These are phyloP conservation scores for Gonapodya prolifera DNA, from an alignment of 192 early-diverging fungal species.

Conservation along the genomic window DNA sequence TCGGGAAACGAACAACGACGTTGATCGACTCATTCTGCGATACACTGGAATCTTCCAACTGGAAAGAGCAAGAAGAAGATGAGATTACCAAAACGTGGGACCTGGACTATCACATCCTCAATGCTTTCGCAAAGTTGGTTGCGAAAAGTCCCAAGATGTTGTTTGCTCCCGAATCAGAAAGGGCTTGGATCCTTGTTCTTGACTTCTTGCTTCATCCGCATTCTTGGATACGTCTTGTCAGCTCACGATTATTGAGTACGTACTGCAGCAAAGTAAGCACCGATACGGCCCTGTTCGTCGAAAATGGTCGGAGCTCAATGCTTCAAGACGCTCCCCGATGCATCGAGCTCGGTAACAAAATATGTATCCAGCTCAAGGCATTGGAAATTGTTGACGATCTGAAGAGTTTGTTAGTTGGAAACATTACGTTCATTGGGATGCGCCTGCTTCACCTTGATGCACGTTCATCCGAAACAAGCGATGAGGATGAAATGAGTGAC, in stretches of 20 bases:
- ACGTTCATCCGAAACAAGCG: conserved; percentile 7
- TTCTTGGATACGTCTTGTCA: conserved; percentile 68
- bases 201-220: conserved; percentile 74
- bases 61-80: conserved; percentile 22
- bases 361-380: conserved; percentile 55
- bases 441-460: conserved; percentile 14
- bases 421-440: conserved; percentile 82
- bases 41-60: conserved; percentile 29
- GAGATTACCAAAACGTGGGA: conserved; percentile 60
- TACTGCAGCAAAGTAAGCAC: conserved; percentile 62
- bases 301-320: conserved; percentile 16
- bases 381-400: conserved; percentile 57
- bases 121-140: conserved; percentile 59
- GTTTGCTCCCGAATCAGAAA: conserved; percentile 26
- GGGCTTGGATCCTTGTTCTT: conserved; percentile 56
- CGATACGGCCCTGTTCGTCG: conserved; percentile 14
- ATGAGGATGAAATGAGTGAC: conserved; percentile 12
- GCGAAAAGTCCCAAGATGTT: conserved; percentile 35
- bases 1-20: conserved; percentile 13
- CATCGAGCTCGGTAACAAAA: conserved; percentile 32
- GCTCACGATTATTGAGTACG: conserved; percentile 58
- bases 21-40: conserved; percentile 4
- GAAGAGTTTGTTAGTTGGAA: conserved; percentile 83
- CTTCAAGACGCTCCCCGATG: conserved; percentile 25
- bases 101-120: conserved; percentile 67